Evolutionary conservation across 768 basidiomycete species (phyloP), one percentile per base, ranked within the genome.

Genomic region (Kondoa subrosea): DNA sequence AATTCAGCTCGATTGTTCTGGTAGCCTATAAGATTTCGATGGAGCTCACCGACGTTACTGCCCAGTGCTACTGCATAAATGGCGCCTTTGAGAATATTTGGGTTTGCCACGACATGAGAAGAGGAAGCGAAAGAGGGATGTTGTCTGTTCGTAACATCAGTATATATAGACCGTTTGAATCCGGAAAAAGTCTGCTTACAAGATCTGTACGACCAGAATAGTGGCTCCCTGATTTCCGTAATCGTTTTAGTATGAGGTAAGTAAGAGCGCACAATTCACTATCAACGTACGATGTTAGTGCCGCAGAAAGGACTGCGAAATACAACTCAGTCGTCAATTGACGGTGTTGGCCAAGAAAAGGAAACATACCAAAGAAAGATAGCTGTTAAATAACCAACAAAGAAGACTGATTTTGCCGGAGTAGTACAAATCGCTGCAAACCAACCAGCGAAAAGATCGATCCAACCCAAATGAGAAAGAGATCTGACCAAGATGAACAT

Each of bases 401-500:
- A 72, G 82, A 83, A 86, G 34, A 87, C 80, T 3, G 82, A 79
- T 1, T 82, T 0, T 80, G 80, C 21, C 77, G 85, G 73, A 29
- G 85, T 80, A 12, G 81, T 81, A 16, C 76, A 77, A 0, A 80
- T 78, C 30, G 77, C 77, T 4, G 79, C 80, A 56, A 79, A 68
- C 87, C 88, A 89, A 1, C 72, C 72, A 0, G 84, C 86, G 74
- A 92, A 93, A 27, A 91, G 81, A 15, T 83, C 80, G 8, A 93
- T 89, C 91, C 92, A 97, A 30, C 90, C 90, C 68, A 86, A 84
- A 69, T 84, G 81, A 15, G 84, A 81, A 3, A 97, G 81, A 0
- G 82, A 87, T 74, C 92, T 87, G 68, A 93, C 89, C 67, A 97
- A 83, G 71, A 96, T 89, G 78, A 97, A 96, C 77, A 92, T 90